Evolutionary conservation across 768 basidiomycete species (phyloP).

Genomic region (Termitomyces sp.): DNA sequence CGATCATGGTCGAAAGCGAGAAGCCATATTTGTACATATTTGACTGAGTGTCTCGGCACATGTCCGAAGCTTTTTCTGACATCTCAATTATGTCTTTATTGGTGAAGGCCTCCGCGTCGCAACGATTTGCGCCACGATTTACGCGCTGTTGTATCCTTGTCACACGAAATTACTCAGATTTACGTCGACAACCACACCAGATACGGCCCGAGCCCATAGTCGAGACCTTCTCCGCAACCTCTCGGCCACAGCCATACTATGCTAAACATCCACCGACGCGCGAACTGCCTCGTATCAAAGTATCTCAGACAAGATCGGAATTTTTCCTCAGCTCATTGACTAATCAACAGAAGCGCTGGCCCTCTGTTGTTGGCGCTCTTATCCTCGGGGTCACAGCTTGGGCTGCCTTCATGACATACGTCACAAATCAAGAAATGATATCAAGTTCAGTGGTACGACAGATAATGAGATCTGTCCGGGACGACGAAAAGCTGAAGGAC

Average conservation of each 20-base stretch:
- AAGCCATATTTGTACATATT: constrained; percentile 6
- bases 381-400: constrained; percentile 54
- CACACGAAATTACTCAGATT: constrained; percentile 11
- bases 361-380: constrained; percentile 42
- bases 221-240: constrained; percentile 23
- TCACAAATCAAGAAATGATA: constrained; percentile 73
- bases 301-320: constrained; percentile 3
- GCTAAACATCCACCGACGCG: constrained; percentile 21
- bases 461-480: constrained; percentile 54
- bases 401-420: constrained; percentile 63
- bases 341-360: constrained; percentile 46
- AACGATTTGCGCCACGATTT: constrained; percentile 1
- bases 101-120: constrained; percentile 1
- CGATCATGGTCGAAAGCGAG: background rate
- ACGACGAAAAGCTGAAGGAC: constrained; percentile 41
- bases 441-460: constrained; percentile 70
- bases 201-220: constrained; percentile 12
- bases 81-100: constrained; percentile 7
- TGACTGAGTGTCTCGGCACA: background rate
- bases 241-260: constrained; percentile 32
- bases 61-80: background rate
- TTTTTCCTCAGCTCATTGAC: background rate
- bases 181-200: constrained; percentile 15
- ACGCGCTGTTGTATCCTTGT: background rate
- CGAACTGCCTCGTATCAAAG: constrained; percentile 32